Evolutionary conservation across 495 filamentous ascomycete genomes (phyloP).

Genomic region (Penicillium alfredii): DNA sequence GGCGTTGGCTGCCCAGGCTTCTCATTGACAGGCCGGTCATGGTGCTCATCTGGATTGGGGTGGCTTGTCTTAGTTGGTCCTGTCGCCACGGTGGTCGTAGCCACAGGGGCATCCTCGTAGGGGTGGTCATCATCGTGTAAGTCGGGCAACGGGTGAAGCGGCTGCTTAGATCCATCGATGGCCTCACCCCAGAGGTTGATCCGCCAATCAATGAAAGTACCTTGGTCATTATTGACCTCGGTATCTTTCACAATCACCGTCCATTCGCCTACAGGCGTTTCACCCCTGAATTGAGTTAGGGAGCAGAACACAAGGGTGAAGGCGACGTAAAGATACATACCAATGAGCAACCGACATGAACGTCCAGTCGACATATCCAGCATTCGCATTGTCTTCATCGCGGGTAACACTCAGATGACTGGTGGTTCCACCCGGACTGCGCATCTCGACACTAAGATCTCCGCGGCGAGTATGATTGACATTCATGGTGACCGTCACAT

Average conservation of each 20-base stretch:
- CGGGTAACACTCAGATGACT: slow-evolving; percentile 78
- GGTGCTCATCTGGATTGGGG: slow-evolving; percentile 59
- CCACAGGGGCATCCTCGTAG: slow-evolving; percentile 46
- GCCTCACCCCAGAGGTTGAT: slow-evolving; percentile 89
- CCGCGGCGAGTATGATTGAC: slow-evolving; percentile 78
- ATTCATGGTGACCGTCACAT: slow-evolving; percentile 98
- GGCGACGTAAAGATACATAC: slow-evolving; percentile 54
- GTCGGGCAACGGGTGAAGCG: slow-evolving; percentile 72
- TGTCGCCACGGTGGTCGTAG: slow-evolving; percentile 47
- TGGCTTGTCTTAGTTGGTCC: slow-evolving; percentile 39
- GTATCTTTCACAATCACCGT: slow-evolving; percentile 87
- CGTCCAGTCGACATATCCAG: slow-evolving; percentile 93
- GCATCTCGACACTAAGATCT: slow-evolving; percentile 87
- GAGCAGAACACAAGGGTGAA: not conserved
- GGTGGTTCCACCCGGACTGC: slow-evolving; percentile 73
- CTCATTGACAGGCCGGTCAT: slow-evolving; percentile 67
- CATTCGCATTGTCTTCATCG: slow-evolving; percentile 50
- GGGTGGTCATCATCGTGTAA: slow-evolving; percentile 83
- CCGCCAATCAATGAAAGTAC: slow-evolving; percentile 86
- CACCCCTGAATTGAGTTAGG: slow-evolving; percentile 57
- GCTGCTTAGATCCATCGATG: slow-evolving; percentile 65
- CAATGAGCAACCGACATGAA: slow-evolving; percentile 98
- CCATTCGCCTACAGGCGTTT: slow-evolving; percentile 82
- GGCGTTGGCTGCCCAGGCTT: slow-evolving; percentile 43
- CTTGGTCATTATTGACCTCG: slow-evolving; percentile 64